Percentiles rank a stretch among this genome's conserved stretches.
Conservation (phyloP, 805 yeast genomes). For the Babjeviella inositovora region DNA sequence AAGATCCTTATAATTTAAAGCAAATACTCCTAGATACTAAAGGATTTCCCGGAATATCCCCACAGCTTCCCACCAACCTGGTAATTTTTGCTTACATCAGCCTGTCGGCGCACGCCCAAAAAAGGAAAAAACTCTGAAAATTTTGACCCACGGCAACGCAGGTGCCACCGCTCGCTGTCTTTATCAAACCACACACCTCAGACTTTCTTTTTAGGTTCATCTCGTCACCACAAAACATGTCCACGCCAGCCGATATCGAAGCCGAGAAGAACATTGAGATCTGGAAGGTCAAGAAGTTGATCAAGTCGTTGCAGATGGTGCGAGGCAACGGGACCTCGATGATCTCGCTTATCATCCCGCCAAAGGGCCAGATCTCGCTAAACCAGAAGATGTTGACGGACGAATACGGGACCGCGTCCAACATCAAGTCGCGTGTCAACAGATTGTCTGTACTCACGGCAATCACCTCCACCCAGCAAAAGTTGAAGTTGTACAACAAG, state of each 20-base stretch:
- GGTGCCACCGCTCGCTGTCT: too few species aligned
- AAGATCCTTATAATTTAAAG: too few species aligned
- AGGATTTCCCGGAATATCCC: too few species aligned
- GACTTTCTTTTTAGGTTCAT: too few species aligned
- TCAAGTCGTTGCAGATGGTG: conserved; percentile 77
- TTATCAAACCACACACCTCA: too few species aligned
- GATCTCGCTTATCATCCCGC: conserved; percentile 94
- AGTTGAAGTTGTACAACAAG: conserved; percentile 72
- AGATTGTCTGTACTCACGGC: conserved; percentile 91
- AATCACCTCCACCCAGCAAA: conserved; percentile 95
- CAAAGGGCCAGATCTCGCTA: conserved; percentile 83
- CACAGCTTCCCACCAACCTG: too few species aligned
- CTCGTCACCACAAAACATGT: too few species aligned
- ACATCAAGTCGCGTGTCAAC: conserved; percentile 95
- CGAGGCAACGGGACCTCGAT: conserved; percentile 99
- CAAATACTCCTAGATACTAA: too few species aligned
- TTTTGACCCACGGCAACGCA: too few species aligned
- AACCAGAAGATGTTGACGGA: conserved; percentile 87
- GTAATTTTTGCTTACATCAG: too few species aligned
- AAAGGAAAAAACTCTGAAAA: too few species aligned
- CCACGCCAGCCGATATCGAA: conserved; percentile 47
- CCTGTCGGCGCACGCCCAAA: too few species aligned
- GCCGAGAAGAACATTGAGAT: conserved; percentile 96
- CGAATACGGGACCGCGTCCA: conserved; percentile 97
- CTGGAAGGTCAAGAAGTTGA: conserved; percentile 95